These are phyloP conservation scores for Cytospora mali DNA, from an alignment of 2,329 filamentous ascomycete genomes.

Conservation along the genomic window DNA sequence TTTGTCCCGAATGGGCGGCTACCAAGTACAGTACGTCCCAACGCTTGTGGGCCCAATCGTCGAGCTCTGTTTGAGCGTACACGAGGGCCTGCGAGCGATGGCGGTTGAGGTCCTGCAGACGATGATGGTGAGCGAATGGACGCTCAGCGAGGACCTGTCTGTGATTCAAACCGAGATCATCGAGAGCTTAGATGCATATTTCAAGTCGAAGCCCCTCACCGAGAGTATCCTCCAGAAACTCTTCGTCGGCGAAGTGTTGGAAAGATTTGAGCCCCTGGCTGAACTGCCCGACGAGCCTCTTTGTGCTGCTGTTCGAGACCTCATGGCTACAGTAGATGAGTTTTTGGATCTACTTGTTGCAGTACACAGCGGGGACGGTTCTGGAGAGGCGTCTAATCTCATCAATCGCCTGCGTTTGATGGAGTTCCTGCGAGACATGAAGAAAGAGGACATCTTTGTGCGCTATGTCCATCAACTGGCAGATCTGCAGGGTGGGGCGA, in stretches of 20 bases:
- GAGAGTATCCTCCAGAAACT: constrained; percentile 91
- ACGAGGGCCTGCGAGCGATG: constrained; percentile 85
- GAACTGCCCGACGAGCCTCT: constrained; percentile 70
- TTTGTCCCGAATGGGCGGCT: constrained; percentile 85
- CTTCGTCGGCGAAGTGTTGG: constrained; percentile 83
- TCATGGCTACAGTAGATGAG: constrained; percentile 85
- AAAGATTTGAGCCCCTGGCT: constrained; percentile 74
- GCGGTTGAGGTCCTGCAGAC: constrained; percentile 93
- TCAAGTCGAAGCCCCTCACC: constrained; percentile 84
- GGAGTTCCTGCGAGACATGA: constrained; percentile 96
- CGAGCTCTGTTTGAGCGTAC: constrained; percentile 91
- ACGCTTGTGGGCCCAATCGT: constrained; percentile 88
- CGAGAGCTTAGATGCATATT: constrained; percentile 85
- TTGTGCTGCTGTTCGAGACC: constrained; percentile 72
- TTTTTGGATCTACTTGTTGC: constrained; percentile 88
- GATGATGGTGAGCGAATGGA: constrained; percentile 99
- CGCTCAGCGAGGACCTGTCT: constrained; percentile 85
- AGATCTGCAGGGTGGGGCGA: constrained; percentile 70
- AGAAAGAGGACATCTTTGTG: constrained; percentile 95
- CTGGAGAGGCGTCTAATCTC: constrained; percentile 76
- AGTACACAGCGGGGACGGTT: constrained; percentile 76
- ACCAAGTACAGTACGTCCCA: constrained; percentile 97
- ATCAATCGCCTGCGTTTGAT: constrained; percentile 89
- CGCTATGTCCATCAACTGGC: constrained; percentile 94
- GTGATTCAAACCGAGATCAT: constrained; percentile 96